Percentiles rank a stretch among this genome's conserved stretches.
phyloP scores from a whole-genome alignment of 768 basidiomycete genomes.

The Russula sp. region DNA sequence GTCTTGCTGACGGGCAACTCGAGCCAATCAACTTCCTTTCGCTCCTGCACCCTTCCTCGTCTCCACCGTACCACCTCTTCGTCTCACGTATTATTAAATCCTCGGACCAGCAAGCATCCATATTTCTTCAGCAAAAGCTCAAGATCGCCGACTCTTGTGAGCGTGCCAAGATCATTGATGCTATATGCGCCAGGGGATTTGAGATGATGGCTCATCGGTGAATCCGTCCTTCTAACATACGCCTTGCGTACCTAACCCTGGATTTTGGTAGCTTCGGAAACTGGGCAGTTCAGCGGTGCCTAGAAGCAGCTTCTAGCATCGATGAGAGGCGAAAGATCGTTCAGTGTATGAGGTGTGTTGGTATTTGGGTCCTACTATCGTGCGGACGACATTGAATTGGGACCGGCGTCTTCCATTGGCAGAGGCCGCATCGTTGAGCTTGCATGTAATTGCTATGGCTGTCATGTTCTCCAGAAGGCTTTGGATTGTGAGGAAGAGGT shows the following conservation, averaged over 20 bases:
- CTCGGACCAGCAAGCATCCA: conserved; percentile 86
- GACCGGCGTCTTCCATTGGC: not conserved
- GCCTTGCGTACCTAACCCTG: not conserved
- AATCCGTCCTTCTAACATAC: conserved; percentile 14
- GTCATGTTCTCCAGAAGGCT: conserved; percentile 85
- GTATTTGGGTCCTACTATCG: not conserved
- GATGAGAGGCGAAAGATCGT: conserved; percentile 80
- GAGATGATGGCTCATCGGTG: conserved; percentile 92
- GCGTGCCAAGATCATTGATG: conserved; percentile 78
- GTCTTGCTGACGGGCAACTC: not conserved
- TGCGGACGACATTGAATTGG: not conserved
- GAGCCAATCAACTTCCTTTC: conserved; percentile 89
- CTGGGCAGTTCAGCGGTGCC: conserved; percentile 85
- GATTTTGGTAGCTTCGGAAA: conserved; percentile 66
- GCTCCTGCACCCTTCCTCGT: conserved; percentile 76
- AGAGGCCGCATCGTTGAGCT: conserved; percentile 83
- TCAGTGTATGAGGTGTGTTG: conserved; percentile 69
- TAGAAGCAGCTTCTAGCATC: conserved; percentile 68
- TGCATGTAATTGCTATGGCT: conserved; percentile 85
- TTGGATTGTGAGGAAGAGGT: conserved; percentile 89
- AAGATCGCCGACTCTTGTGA: conserved; percentile 79
- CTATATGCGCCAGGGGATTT: conserved; percentile 76
- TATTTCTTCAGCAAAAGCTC: conserved; percentile 85
- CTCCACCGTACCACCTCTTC: conserved; percentile 77
- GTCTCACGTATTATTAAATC: conserved; percentile 83